These are phyloP conservation scores for Fraxinus sp. DNA, from an alignment of 305 asterid genomes.

Conservation along the genomic window DNA sequence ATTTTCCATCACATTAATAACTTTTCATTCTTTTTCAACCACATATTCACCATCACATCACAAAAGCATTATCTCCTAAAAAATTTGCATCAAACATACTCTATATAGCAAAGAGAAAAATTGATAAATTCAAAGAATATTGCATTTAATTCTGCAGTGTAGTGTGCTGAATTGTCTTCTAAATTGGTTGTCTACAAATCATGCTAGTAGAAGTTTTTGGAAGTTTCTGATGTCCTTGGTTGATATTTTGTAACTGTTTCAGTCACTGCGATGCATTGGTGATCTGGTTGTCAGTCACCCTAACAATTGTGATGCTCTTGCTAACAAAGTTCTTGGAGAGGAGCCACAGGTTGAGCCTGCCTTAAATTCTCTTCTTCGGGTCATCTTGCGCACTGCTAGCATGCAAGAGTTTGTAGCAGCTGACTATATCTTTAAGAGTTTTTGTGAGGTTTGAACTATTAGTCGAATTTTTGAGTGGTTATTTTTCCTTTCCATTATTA, in stretches of 20 bases:
- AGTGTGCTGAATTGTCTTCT: constrained; percentile 10
- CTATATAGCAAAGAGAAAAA: not conserved
- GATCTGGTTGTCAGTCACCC: constrained; percentile 66
- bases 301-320: constrained; percentile 80
- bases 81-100: no score
- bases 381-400: constrained; percentile 77
- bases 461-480: constrained; percentile 17
- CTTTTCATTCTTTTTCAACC: no score
- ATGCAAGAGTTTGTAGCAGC: constrained; percentile 85
- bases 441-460: constrained; percentile 74
- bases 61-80: no score
- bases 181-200: not conserved
- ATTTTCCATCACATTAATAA: no score
- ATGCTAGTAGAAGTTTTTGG: constrained; percentile 3
- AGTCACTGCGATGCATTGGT: constrained; percentile 90
- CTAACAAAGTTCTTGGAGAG: constrained; percentile 81
- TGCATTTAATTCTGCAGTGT: not conserved
- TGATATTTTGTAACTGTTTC: constrained; percentile 27
- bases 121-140: not conserved
- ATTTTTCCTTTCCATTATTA: not conserved
- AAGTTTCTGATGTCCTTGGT: constrained; percentile 18
- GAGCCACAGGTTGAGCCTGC: constrained; percentile 83
- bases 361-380: constrained; percentile 74
- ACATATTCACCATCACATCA: no score
- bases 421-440: constrained; percentile 77